Base-by-base conservation (phyloP, 495 filamentous ascomycete species). In the Xylaria castorea region DNA sequence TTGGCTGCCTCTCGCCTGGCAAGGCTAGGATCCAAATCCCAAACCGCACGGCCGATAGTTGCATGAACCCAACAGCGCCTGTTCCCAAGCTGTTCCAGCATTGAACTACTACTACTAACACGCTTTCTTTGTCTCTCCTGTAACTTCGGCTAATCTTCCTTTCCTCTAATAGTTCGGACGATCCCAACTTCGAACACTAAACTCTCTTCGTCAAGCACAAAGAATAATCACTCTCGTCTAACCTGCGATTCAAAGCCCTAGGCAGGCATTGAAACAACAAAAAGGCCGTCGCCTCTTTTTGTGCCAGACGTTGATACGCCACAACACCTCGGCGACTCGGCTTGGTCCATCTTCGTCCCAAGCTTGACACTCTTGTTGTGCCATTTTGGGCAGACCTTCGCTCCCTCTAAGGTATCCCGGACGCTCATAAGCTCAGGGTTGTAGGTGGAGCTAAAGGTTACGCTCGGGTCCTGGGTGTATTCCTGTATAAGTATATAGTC, bases 81-180 rank as follows among this genome's bases (percentile, higher is more conserved):
- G 36, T 18, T 32, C 46, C 42, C 16, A 16, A 22, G 58, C 34
- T 22, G n/a, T 64, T 40, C 42, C 25, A 32, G 46, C 48, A 61
- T 16, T 30, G 60, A 53, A 32, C 32, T 38, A 42, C 44, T 38
- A 63, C 65, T 34, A 27, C 38, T 40, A 36, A 50, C 38, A 18
- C 30, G 40, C 42, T 20, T 46, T 48, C 71, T 69, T 73, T 73
- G 55, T 73, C 51, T 62, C 48, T 67, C 40, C 42, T 63, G 27
- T 25, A 63, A 51, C 44, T 68, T 67, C 63, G 46, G 65, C 71
- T 73, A 22, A 73, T 64, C 65, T 73, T 50, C 34, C 42, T 60
- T 36, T 69, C 57, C 53, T 55, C 53, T 44, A 22, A 61, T 73
- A 66, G 55, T 48, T 55, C 66, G 48, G 57, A 73, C 65, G 63